Conservation (phyloP, 2,329 filamentous ascomycete genomes). For the Aspergillus sp. region DNA sequence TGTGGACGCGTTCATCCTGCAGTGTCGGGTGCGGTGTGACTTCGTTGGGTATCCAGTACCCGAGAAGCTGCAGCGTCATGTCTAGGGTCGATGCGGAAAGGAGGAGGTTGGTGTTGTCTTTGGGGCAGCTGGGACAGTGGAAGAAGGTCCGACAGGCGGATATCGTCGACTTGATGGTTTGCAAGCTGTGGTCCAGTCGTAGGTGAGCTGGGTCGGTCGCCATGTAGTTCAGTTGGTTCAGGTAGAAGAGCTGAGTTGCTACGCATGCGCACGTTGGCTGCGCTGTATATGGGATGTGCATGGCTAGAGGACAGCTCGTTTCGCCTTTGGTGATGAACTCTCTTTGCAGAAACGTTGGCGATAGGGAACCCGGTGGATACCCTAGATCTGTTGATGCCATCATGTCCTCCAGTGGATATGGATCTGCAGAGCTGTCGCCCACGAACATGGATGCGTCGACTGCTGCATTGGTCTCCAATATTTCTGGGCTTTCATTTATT, state of each 20-base stretch:
- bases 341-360: conserved; percentile 24
- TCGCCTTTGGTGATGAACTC: conserved; percentile 22
- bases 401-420: background rate
- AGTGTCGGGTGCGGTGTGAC: conserved; percentile 4
- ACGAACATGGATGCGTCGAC: conserved; percentile 14
- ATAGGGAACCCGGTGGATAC: conserved; percentile 23
- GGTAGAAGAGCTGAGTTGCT: conserved; percentile 24
- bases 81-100: conserved; percentile 27
- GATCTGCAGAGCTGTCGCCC: conserved; percentile 5
- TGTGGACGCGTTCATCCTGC: conserved; percentile 11
- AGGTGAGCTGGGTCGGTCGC: conserved; percentile 18
- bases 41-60: conserved; percentile 25
- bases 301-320: conserved; percentile 22
- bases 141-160: conserved; percentile 24
- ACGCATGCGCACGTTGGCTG: conserved; percentile 24
- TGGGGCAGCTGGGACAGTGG: conserved; percentile 25
- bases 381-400: conserved; percentile 8
- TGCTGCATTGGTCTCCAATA: conserved; percentile 3
- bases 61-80: conserved; percentile 24
- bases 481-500: too few relatives aligned
- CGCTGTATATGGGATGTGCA: conserved; percentile 19
- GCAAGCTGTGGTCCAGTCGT: conserved; percentile 29
- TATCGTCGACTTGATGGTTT: conserved; percentile 25
- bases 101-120: conserved; percentile 24
- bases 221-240: conserved; percentile 27